Evolutionary conservation across 768 basidiomycete species (phyloP).

Genomic region (Pisolithus microcarpus): DNA sequence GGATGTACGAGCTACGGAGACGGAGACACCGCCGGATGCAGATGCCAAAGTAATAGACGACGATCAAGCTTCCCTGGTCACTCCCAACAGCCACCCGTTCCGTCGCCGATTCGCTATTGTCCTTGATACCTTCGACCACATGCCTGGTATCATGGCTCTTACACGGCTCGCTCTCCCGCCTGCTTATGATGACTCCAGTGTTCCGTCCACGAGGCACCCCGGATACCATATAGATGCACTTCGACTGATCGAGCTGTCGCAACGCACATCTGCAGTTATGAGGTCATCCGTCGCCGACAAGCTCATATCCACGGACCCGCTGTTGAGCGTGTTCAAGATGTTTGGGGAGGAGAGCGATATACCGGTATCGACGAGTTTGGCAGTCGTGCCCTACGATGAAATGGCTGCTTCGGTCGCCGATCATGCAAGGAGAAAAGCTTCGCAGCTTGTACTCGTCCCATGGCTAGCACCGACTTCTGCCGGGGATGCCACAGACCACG

Average conservation of each 20-base stretch:
- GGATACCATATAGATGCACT: conserved; percentile 56
- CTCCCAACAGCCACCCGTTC: conserved; percentile 10
- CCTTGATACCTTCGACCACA: conserved; percentile 84
- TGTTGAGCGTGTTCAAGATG: conserved; percentile 68
- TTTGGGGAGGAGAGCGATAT: conserved; percentile 69
- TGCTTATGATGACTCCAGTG: conserved; percentile 3
- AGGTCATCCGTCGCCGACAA: conserved; percentile 70
- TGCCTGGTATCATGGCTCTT: conserved; percentile 86
- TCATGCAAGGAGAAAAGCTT: conserved; percentile 47
- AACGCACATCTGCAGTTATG: conserved; percentile 82
- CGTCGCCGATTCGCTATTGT: conserved; percentile 65
- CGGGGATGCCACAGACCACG: conserved; percentile 27
- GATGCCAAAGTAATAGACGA: background rate
- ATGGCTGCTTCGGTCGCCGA: conserved; percentile 60
- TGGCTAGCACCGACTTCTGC: conserved; percentile 50
- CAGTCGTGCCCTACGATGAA: conserved; percentile 69
- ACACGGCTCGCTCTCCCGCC: conserved; percentile 66
- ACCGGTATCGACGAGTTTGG: conserved; percentile 58
- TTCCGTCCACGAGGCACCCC: background rate
- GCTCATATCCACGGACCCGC: conserved; percentile 62
- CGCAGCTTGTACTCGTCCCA: conserved; percentile 77
- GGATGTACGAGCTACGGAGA: background rate
- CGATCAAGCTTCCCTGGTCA: background rate
- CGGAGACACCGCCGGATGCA: background rate
- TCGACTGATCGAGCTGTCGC: conserved; percentile 83